Evolutionary conservation across 1,139 yeast species (phyloP).

Genomic region (Diutina rugosa): DNA sequence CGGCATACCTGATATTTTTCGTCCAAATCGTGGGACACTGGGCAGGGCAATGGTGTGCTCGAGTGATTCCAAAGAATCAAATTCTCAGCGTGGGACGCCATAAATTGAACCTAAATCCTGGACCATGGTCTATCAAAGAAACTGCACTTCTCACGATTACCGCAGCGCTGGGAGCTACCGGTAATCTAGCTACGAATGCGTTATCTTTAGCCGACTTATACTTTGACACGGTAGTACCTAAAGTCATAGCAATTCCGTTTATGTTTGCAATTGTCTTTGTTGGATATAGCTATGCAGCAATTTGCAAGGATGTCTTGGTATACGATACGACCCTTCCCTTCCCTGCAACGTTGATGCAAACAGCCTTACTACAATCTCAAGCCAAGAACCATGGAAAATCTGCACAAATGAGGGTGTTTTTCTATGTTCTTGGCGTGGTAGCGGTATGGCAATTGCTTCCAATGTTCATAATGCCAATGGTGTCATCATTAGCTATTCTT

Average conservation of each 20-base stretch:
- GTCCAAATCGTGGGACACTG: conserved; percentile 33
- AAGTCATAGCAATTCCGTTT: conserved; percentile 20
- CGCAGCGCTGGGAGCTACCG: conserved; percentile 34
- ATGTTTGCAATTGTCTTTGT: conserved; percentile 35
- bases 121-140: conserved; percentile 36
- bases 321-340: conserved; percentile 31
- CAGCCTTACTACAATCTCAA: conserved; percentile 24
- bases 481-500: conserved; percentile 26
- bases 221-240: conserved; percentile 18
- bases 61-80: conserved; percentile 5
- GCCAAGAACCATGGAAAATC: not conserved
- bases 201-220: conserved; percentile 28
- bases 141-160: conserved; percentile 30
- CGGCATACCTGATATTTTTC: conserved; percentile 31
- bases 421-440: conserved; percentile 4
- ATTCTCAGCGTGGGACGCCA: not conserved
- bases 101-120: conserved; percentile 19
- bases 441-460: conserved; percentile 24
- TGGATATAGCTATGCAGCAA: conserved; percentile 36
- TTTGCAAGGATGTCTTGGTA: conserved; percentile 25
- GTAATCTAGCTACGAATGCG: conserved; percentile 29
- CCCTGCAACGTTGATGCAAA: conserved; percentile 37
- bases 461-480: conserved; percentile 27
- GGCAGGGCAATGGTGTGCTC: conserved; percentile 23
- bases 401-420: conserved; percentile 11